These are phyloP conservation scores for Amaranthus tricolor DNA, from an alignment of 179 eudicot genomes.

Conservation along the genomic window DNA sequence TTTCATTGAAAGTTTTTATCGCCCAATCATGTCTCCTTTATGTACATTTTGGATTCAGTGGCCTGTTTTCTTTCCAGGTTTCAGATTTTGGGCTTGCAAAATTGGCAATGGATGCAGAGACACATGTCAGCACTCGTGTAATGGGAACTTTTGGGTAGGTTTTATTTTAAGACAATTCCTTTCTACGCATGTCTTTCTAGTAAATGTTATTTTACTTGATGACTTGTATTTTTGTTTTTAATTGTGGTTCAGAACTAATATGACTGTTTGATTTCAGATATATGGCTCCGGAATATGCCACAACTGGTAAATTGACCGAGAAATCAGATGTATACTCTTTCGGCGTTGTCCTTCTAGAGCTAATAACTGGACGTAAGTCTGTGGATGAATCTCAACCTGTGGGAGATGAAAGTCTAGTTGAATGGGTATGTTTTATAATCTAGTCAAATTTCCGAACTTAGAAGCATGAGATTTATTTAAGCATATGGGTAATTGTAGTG, in stretches of 20 bases:
- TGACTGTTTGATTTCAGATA: slow-evolving; percentile 50
- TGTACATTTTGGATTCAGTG: slow-evolving; percentile 3
- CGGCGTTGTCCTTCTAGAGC: slow-evolving; percentile 93
- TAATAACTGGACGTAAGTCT: slow-evolving; percentile 86
- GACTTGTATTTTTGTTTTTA: not conserved
- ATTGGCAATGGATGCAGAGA: slow-evolving; percentile 63
- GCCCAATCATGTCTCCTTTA: not conserved
- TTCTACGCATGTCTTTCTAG: not conserved
- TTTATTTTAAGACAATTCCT: not conserved
- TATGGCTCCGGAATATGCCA: slow-evolving; percentile 96
- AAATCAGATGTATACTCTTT: slow-evolving; percentile 87
- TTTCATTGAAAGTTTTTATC: not conserved
- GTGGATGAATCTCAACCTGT: slow-evolving; percentile 81
- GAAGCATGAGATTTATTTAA: not conserved
- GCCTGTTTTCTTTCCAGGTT: slow-evolving; percentile 48
- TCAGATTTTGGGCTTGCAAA: slow-evolving; percentile 95
- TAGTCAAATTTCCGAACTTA: not conserved
- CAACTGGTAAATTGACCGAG: slow-evolving; percentile 85
- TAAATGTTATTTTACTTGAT: slow-evolving; percentile 2
- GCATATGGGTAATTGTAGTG: not conserved
- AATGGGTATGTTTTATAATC: slow-evolving; percentile 63
- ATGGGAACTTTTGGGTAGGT: slow-evolving; percentile 98
- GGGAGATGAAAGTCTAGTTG: slow-evolving; percentile 89
- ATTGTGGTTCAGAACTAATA: not conserved
- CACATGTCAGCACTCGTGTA: slow-evolving; percentile 88